Conservation (phyloP, 2,329 filamentous ascomycete species). For the Periglandula ipomoeae region DNA sequence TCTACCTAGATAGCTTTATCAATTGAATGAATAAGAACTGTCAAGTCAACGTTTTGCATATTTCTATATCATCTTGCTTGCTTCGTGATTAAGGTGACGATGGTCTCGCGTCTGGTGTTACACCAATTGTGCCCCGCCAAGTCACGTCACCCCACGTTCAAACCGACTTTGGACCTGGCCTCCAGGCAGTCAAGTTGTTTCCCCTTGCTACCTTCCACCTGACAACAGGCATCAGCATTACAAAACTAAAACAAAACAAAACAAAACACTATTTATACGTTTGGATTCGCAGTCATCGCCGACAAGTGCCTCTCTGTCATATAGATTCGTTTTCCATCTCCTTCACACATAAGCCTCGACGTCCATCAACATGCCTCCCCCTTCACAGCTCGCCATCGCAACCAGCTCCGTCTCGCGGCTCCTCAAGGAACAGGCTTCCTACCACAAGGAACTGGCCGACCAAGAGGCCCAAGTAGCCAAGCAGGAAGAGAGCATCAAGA, state of each 20-base stretch:
- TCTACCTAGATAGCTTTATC: conserved; percentile 6
- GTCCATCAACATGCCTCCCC: conserved; percentile 56
- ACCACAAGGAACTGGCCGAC: conserved; percentile 73
- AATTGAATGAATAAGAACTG: conserved; percentile 2
- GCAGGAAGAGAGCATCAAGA: conserved; percentile 51
- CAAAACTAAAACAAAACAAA: not conserved
- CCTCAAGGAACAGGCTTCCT: conserved; percentile 84
- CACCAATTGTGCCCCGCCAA: conserved; percentile 1
- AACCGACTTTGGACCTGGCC: not conserved
- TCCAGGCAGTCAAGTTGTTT: not conserved
- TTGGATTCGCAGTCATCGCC: too few relatives aligned
- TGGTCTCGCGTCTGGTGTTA: too few relatives aligned
- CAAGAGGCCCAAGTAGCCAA: conserved; percentile 65
- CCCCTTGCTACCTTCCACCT: not conserved
- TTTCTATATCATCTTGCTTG: too few relatives aligned
- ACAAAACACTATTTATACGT: too few relatives aligned
- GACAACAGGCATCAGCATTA: conserved; percentile 13
- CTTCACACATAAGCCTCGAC: too few relatives aligned
- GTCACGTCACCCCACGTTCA: conserved; percentile 2
- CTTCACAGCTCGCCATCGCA: conserved; percentile 67
- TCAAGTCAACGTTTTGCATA: not conserved
- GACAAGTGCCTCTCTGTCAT: too few relatives aligned
- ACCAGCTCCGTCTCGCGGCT: conserved; percentile 73
- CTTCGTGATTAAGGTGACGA: too few relatives aligned
- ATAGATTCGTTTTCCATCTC: too few relatives aligned